Conservation (phyloP, 768 basidiomycete species). For the Russula sp. region DNA sequence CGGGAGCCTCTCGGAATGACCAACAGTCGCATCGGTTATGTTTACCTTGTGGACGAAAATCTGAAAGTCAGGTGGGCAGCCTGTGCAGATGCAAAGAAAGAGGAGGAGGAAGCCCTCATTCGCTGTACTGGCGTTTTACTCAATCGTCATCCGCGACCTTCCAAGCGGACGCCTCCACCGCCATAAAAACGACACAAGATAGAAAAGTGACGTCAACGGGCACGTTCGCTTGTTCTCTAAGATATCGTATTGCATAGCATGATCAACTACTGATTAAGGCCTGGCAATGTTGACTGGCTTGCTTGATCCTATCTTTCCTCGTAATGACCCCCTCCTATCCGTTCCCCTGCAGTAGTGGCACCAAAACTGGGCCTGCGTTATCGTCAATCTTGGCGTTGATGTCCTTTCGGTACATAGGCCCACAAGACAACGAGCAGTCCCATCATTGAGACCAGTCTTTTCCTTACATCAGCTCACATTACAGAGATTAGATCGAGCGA, state of each 20-base stretch:
- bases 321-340: neutral
- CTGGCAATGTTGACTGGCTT: neutral
- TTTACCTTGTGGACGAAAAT: slow-evolving; percentile 84
- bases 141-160: slow-evolving; percentile 42
- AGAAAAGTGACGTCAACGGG: no score
- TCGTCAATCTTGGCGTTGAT: slow-evolving; percentile 12
- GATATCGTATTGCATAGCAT: neutral
- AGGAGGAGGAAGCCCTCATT: slow-evolving; percentile 66
- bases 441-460: slow-evolving; percentile 39
- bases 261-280: neutral
- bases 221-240: neutral
- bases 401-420: slow-evolving; percentile 36
- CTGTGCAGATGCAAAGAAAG: slow-evolving; percentile 72
- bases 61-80: slow-evolving; percentile 88
- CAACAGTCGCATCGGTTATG: slow-evolving; percentile 88
- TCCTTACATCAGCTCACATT: neutral
- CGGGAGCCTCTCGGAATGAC: slow-evolving; percentile 82
- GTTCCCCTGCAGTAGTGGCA: neutral
- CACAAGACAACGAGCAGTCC: slow-evolving; percentile 37
- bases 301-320: neutral
- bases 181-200: neutral
- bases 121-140: slow-evolving; percentile 66
- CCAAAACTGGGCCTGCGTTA: neutral
- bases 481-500: neutral
- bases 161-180: neutral